Evolutionary conservation across 805 yeast species (phyloP).

Genomic region (Blastobotrys robertii): DNA sequence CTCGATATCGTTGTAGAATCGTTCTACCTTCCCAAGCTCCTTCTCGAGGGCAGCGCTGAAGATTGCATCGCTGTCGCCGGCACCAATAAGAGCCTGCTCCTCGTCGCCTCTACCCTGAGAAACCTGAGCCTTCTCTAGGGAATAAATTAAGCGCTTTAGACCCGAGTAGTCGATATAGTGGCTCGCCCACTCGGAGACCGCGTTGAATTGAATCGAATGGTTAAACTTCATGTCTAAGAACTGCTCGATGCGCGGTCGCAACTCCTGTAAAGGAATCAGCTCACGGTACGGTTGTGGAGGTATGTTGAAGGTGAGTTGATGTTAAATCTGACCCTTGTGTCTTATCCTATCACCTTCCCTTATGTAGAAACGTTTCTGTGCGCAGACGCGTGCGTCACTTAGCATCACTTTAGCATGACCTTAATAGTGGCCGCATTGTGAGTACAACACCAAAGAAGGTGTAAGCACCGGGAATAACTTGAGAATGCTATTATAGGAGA

Average conservation of each 20-base stretch:
- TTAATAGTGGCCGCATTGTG: conserved; percentile 3
- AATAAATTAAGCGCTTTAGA: conserved; percentile 73
- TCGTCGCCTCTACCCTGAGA: conserved; percentile 22
- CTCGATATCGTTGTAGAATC: conserved; percentile 64
- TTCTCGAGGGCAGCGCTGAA: conserved; percentile 66
- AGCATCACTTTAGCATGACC: neutral
- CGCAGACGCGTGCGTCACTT: too few species aligned
- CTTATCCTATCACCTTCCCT: too few species aligned
- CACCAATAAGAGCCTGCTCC: conserved; percentile 26
- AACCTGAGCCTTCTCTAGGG: conserved; percentile 58
- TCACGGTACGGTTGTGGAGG: too few species aligned
- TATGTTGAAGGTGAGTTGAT: too few species aligned
- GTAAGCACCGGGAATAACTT: too few species aligned
- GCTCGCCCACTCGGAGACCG: conserved; percentile 97
- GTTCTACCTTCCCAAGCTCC: conserved; percentile 68
- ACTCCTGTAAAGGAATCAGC: too few species aligned
- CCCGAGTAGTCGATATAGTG: conserved; percentile 85
- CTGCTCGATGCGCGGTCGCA: neutral
- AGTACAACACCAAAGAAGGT: neutral
- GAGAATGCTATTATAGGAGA: too few species aligned
- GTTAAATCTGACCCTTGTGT: too few species aligned
- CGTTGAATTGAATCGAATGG: conserved; percentile 89
- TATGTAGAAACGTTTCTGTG: too few species aligned
- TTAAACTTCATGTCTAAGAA: conserved; percentile 69
- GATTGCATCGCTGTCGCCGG: conserved; percentile 42